Evolutionary conservation across 768 basidiomycete genomes (phyloP).

Genomic region (Termitomyces heimii): DNA sequence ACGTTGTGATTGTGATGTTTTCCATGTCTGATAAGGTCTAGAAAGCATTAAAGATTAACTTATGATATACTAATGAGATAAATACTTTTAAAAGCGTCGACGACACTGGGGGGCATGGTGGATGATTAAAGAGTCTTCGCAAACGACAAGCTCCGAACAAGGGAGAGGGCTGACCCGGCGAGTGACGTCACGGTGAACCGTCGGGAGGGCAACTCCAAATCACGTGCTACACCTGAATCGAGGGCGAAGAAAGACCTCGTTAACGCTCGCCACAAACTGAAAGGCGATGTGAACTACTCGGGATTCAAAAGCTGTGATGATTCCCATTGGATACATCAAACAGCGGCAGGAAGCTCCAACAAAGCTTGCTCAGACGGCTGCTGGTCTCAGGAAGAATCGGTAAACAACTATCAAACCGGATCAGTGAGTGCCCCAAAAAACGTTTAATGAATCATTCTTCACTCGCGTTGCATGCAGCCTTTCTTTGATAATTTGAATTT

Average conservation of each 20-base stretch:
- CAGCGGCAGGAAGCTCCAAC: neutral
- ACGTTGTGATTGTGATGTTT: constrained; percentile 50
- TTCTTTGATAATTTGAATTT: too few species aligned
- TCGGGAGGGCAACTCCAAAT: neutral
- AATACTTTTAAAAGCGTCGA: constrained; percentile 87
- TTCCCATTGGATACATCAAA: neutral
- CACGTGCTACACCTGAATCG: neutral
- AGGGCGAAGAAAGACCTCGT: neutral
- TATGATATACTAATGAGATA: constrained; percentile 9
- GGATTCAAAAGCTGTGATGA: neutral
- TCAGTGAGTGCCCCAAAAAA: neutral
- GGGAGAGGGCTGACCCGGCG: constrained; percentile 6
- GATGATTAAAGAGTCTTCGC: neutral
- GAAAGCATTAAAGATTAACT: constrained; percentile 8
- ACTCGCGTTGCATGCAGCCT: neutral
- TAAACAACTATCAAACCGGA: neutral
- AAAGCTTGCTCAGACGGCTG: neutral
- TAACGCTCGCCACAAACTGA: neutral
- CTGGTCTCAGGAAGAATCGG: neutral
- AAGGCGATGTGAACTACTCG: neutral
- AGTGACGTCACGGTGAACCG: constrained; percentile 12
- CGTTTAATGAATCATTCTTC: neutral
- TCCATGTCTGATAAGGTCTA: constrained; percentile 82
- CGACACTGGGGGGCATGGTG: constrained; percentile 61
- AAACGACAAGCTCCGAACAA: constrained; percentile 7